These are phyloP conservation scores for Tulasnella sp. DNA, from an alignment of 768 basidiomycete species.

Conservation along the genomic window DNA sequence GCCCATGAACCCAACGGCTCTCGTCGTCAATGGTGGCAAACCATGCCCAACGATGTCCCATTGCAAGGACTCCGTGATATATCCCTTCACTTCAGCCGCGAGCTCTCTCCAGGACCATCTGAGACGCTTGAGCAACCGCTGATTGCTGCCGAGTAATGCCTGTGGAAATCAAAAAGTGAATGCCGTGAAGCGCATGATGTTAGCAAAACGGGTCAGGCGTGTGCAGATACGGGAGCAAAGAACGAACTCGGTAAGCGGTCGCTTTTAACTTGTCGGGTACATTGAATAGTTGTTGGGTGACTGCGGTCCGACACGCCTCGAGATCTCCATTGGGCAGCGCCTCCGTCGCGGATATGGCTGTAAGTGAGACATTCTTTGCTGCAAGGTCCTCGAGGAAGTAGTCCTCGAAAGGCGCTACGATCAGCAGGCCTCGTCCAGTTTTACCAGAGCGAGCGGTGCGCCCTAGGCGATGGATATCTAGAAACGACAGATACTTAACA, in stretches of 20 bases:
- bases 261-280: conserved; percentile 35
- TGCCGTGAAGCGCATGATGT: too few relatives aligned
- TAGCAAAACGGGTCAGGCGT: too few relatives aligned
- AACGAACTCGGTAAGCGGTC: conserved; percentile 37
- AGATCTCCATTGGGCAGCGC: not conserved
- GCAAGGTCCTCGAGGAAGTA: conserved; percentile 35
- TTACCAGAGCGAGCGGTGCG: conserved; percentile 35
- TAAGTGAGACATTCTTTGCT: conserved; percentile 32
- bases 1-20: conserved; percentile 41
- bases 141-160: conserved; percentile 50
- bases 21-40: conserved; percentile 33
- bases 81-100: conserved; percentile 32
- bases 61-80: conserved; percentile 21
- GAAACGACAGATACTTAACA: too few relatives aligned
- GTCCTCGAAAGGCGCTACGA: conserved; percentile 30
- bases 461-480: conserved; percentile 33
- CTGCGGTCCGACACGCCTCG: conserved; percentile 3
- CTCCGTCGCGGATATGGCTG: conserved; percentile 27
- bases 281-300: conserved; percentile 25
- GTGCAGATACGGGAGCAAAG: not conserved
- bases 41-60: conserved; percentile 25
- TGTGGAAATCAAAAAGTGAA: too few relatives aligned
- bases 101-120: conserved; percentile 32
- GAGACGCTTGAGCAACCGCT: conserved; percentile 30
- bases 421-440: conserved; percentile 31